These are phyloP conservation scores for Termitomyces sp. DNA, from an alignment of 768 basidiomycete species.

Conservation along the genomic window DNA sequence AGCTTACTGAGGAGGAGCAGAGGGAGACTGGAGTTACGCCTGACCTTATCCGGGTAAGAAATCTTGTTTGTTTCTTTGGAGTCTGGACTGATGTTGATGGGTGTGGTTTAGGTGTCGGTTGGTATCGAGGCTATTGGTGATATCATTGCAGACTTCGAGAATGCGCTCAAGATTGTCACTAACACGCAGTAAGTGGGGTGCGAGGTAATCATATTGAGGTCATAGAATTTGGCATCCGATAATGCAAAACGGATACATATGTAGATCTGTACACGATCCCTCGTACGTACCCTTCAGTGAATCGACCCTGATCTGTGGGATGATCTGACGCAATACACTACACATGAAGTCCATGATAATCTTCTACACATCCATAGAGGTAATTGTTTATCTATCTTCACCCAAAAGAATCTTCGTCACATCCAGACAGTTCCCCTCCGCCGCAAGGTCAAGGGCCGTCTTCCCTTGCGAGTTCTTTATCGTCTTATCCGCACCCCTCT, in stretches of 20 bases:
- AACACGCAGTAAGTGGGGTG: background rate
- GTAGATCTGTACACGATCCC: too few species aligned
- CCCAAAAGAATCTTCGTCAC: background rate
- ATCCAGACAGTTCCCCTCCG: background rate
- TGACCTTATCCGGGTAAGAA: constrained; percentile 65
- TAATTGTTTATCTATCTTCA: background rate
- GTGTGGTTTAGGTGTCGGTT: constrained; percentile 21
- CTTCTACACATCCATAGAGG: too few species aligned
- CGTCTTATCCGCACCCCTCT: background rate
- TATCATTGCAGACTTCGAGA: constrained; percentile 37
- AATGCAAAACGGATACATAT: too few species aligned
- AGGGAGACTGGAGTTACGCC: constrained; percentile 63
- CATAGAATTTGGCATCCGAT: background rate
- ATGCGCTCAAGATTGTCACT: constrained; percentile 14
- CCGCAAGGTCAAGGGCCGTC: constrained; percentile 3
- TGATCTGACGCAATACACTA: too few species aligned
- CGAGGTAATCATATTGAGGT: too few species aligned
- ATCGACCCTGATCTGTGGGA: background rate
- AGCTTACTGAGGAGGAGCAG: constrained; percentile 59
- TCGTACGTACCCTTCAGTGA: too few species aligned
- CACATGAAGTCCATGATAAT: too few species aligned
- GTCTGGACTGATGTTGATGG: background rate
- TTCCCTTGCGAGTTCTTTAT: constrained; percentile 3
- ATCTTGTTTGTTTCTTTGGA: background rate
- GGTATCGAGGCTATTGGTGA: constrained; percentile 38